Percentiles rank a stretch among this genome's conserved stretches.
Conservation (phyloP, 768 basidiomycete genomes). For the Boletales sp. region DNA sequence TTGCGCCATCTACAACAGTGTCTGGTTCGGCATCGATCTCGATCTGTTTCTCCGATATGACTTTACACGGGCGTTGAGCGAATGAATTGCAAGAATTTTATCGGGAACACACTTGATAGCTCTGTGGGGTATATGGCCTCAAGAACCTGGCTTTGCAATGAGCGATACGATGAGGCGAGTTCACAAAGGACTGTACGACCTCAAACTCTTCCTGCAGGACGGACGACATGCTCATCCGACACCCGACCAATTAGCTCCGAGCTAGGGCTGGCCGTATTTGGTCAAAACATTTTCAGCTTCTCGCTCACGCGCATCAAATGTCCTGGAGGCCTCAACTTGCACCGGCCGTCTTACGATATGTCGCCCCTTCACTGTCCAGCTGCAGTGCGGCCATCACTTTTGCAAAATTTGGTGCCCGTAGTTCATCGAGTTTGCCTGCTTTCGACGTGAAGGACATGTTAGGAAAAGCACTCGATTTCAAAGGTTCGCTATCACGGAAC, state of each 20-base stretch:
- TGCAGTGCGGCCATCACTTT: neutral
- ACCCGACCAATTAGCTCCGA: slow-evolving; percentile 24
- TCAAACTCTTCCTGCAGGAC: slow-evolving; percentile 87
- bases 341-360: slow-evolving; percentile 11
- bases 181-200: slow-evolving; percentile 41
- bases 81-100: slow-evolving; percentile 28
- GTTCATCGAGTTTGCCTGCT: slow-evolving; percentile 6
- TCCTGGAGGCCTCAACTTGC: slow-evolving; percentile 16
- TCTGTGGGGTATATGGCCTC: slow-evolving; percentile 97
- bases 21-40: slow-evolving; percentile 89
- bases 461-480: slow-evolving; percentile 12
- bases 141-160: slow-evolving; percentile 59
- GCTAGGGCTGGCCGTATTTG: slow-evolving; percentile 10
- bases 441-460: slow-evolving; percentile 15
- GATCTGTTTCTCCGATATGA: slow-evolving; percentile 77
- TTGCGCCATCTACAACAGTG: slow-evolving; percentile 57
- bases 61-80: slow-evolving; percentile 61
- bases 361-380: neutral
- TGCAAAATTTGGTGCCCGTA: slow-evolving; percentile 5
- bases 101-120: slow-evolving; percentile 71
- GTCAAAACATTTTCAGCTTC: slow-evolving; percentile 8
- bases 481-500: slow-evolving; percentile 8
- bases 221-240: slow-evolving; percentile 47
- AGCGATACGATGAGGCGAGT: slow-evolving; percentile 3
- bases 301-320: slow-evolving; percentile 9